Conservation (phyloP, 225 moss, liverwort and hornwort species). For the Marchantia paleacea region DNA sequence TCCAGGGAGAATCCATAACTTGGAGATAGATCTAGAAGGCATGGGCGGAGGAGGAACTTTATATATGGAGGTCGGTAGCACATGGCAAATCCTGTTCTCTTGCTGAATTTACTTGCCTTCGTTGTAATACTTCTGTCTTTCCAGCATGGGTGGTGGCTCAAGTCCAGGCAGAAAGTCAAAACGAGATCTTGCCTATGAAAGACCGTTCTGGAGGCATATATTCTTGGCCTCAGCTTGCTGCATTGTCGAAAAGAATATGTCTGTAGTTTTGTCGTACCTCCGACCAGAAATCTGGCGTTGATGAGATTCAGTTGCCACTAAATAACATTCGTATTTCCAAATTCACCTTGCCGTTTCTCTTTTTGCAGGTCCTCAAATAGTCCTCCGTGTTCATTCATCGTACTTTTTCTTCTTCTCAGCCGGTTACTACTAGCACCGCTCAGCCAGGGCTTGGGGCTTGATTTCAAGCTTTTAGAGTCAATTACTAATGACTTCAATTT, state of each 20-base stretch:
- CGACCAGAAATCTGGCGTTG: not conserved
- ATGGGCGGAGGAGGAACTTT: slow-evolving; percentile 75
- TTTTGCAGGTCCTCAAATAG: too few relatives aligned
- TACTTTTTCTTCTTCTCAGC: too few relatives aligned
- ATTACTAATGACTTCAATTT: not conserved
- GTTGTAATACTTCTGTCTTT: not conserved
- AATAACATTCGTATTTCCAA: not conserved
- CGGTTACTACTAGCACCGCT: too few relatives aligned
- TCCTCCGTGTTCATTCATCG: too few relatives aligned
- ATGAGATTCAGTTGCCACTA: not conserved
- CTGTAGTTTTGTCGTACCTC: too few relatives aligned
- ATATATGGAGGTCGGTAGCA: slow-evolving; percentile 53
- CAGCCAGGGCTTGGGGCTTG: too few relatives aligned
- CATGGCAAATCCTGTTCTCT: not conserved
- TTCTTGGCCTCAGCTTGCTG: not conserved
- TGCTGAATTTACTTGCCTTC: not conserved
- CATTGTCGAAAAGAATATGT: not conserved
- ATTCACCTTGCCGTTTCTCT: not conserved
- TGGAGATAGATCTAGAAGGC: slow-evolving; percentile 65
- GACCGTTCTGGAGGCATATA: not conserved
- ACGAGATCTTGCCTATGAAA: not conserved
- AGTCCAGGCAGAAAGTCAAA: not conserved
- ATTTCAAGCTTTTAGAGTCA: not conserved
- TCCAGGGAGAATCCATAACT: slow-evolving; percentile 57
- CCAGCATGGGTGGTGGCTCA: not conserved